Evolutionary conservation across 768 basidiomycete genomes (phyloP).

Genomic region (Leucosporidium scottii): DNA sequence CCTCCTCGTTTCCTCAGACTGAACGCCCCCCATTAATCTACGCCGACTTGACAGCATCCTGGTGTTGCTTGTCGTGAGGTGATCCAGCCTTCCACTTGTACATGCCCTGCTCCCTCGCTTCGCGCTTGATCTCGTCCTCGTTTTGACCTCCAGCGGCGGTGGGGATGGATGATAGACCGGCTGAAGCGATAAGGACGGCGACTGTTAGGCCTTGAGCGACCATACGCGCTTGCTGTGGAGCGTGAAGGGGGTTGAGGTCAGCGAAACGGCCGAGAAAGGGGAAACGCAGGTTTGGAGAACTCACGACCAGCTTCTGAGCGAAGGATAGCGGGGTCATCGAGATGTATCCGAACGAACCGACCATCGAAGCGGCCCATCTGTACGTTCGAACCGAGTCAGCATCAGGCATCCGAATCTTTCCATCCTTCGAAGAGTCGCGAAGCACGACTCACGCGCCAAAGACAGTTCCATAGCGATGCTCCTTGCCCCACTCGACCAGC

Average conservation of each 20-base stretch:
- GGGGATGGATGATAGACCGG: slow-evolving; percentile 34
- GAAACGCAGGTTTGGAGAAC: not conserved
- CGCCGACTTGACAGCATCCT: not conserved
- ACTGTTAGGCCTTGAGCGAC: slow-evolving; percentile 39
- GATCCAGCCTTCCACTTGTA: slow-evolving; percentile 29
- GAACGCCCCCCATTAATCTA: too few species aligned
- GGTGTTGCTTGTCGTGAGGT: slow-evolving; percentile 14
- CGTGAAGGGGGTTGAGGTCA: not conserved
- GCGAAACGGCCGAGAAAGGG: not conserved
- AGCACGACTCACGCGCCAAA: slow-evolving; percentile 18
- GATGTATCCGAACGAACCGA: slow-evolving; percentile 30
- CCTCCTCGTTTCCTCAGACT: too few species aligned
- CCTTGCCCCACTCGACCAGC: slow-evolving; percentile 28
- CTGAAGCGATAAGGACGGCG: slow-evolving; percentile 39
- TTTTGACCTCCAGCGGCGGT: slow-evolving; percentile 19
- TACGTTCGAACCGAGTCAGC: too few species aligned
- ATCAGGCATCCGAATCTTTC: too few species aligned
- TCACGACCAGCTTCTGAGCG: slow-evolving; percentile 37
- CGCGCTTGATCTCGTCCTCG: slow-evolving; percentile 29
- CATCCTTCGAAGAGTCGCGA: not conserved
- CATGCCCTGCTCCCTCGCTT: slow-evolving; percentile 28
- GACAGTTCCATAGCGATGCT: slow-evolving; percentile 27
- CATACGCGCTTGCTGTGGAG: slow-evolving; percentile 29
- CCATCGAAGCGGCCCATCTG: slow-evolving; percentile 31
- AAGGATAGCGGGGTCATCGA: slow-evolving; percentile 30